These are phyloP conservation scores for Cryptococcus depauperatus DNA, from an alignment of 1,284 basidiomycete genomes.

Conservation along the genomic window DNA sequence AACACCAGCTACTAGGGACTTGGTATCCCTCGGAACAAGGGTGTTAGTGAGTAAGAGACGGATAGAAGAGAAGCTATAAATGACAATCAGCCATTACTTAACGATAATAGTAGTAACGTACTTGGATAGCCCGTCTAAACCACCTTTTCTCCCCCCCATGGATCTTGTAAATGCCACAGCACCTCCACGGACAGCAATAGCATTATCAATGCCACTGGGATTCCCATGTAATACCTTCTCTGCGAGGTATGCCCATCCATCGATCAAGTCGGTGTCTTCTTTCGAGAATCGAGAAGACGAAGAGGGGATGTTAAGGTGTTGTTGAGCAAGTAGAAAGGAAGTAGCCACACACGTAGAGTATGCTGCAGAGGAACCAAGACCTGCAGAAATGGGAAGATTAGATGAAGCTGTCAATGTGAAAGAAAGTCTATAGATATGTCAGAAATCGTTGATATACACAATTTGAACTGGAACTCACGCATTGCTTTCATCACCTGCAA, in stretches of 20 bases:
- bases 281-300: conserved; percentile 51
- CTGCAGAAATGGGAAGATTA: conserved; percentile 96
- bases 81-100: neutral
- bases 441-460: neutral
- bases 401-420: conserved; percentile 76
- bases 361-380: conserved; percentile 93
- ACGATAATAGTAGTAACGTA: conserved; percentile 46
- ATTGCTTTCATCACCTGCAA: conserved; percentile 51
- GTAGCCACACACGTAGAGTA: conserved; percentile 82
- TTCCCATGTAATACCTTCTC: conserved; percentile 98
- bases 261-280: conserved; percentile 67
- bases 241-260: conserved; percentile 86
- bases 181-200: conserved; percentile 86
- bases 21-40: conserved; percentile 85
- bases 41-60: conserved; percentile 88
- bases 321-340: conserved; percentile 55
- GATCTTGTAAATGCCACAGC: conserved; percentile 83
- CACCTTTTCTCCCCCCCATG: conserved; percentile 63
- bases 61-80: conserved; percentile 56
- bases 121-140: conserved; percentile 79
- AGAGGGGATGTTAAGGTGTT: conserved; percentile 40
- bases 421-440: conserved; percentile 17
- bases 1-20: conserved; percentile 85
- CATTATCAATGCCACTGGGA: conserved; percentile 95
- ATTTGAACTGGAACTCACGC: conserved; percentile 50